Evolutionary conservation across 495 filamentous ascomycete species (phyloP).

Genomic region (Aspergillus sclerotiicarbonarius): DNA sequence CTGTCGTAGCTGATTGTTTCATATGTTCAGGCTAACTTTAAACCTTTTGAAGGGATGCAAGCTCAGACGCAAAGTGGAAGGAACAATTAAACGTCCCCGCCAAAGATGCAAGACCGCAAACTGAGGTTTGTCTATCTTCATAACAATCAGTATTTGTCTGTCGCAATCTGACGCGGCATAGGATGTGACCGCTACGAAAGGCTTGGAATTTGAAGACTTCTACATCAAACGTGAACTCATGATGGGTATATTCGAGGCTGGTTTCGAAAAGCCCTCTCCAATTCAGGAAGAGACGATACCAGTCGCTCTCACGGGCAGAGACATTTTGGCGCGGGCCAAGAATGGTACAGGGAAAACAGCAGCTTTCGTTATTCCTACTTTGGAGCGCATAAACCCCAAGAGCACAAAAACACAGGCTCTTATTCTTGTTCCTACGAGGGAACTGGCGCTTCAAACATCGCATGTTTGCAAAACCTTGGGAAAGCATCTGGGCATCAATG

Average conservation of each 20-base stretch:
- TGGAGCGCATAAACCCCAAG: slow-evolving; percentile 94
- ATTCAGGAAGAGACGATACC: slow-evolving; percentile 99
- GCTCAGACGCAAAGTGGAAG: slow-evolving; percentile 70
- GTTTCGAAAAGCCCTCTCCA: slow-evolving; percentile 96
- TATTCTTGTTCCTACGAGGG: slow-evolving; percentile 93
- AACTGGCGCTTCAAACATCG: slow-evolving; percentile 97
- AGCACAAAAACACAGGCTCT: slow-evolving; percentile 92
- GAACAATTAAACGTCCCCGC: slow-evolving; percentile 71
- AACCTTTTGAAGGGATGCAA: slow-evolving; percentile 43
- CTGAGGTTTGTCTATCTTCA: slow-evolving; percentile 65
- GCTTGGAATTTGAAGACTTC: slow-evolving; percentile 96
- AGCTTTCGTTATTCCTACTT: slow-evolving; percentile 93
- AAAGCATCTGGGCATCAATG: slow-evolving; percentile 94
- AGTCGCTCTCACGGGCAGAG: slow-evolving; percentile 89
- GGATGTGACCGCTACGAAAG: slow-evolving; percentile 98
- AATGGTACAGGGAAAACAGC: slow-evolving; percentile 99
- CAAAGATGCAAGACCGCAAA: slow-evolving; percentile 87
- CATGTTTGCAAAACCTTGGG: slow-evolving; percentile 98
- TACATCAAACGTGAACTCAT: slow-evolving; percentile 88
- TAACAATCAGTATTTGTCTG: not conserved
- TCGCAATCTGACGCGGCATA: slow-evolving; percentile 36
- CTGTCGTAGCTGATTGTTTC: not conserved
- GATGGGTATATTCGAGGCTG: slow-evolving; percentile 99
- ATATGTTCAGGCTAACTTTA: slow-evolving; percentile 20
- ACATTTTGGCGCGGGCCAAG: slow-evolving; percentile 94